Evolutionary conservation across 2,329 filamentous ascomycete genomes (phyloP).

Genomic region (Alternaria brassicicola): DNA sequence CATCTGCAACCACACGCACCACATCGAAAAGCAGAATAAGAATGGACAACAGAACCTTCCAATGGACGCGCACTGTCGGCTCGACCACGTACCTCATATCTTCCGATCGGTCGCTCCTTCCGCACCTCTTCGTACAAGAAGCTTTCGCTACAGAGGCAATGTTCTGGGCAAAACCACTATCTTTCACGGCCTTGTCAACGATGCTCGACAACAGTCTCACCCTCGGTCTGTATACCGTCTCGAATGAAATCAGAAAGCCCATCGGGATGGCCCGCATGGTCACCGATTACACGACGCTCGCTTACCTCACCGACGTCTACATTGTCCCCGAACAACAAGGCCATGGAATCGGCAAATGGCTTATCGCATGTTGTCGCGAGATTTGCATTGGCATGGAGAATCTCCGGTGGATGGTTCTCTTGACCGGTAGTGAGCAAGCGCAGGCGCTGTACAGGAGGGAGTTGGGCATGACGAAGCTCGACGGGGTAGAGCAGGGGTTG

Average conservation of each 20-base stretch:
- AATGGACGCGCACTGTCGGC: slow-evolving; percentile 33
- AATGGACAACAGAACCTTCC: slow-evolving; percentile 28
- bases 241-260: slow-evolving; percentile 38
- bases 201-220: slow-evolving; percentile 44
- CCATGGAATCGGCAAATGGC: slow-evolving; percentile 68
- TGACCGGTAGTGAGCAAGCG: slow-evolving; percentile 35
- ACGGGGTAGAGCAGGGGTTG: slow-evolving; percentile 25
- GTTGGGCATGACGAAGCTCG: slow-evolving; percentile 37
- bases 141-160: slow-evolving; percentile 36
- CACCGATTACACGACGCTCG: slow-evolving; percentile 72
- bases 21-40: neutral
- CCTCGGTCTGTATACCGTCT: slow-evolving; percentile 36
- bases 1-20: neutral
- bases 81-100: slow-evolving; percentile 37
- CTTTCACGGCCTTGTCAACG: slow-evolving; percentile 20
- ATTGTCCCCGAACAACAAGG: slow-evolving; percentile 65
- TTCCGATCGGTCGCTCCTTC: slow-evolving; percentile 33
- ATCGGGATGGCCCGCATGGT: slow-evolving; percentile 68
- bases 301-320: slow-evolving; percentile 73
- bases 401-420: slow-evolving; percentile 55
- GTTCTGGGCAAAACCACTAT: slow-evolving; percentile 41
- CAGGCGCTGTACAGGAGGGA: slow-evolving; percentile 35
- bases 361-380: slow-evolving; percentile 67
- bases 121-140: slow-evolving; percentile 38
- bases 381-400: slow-evolving; percentile 62